Conservation (phyloP, 805 yeast species). For the Wickerhamiella azyma region DNA sequence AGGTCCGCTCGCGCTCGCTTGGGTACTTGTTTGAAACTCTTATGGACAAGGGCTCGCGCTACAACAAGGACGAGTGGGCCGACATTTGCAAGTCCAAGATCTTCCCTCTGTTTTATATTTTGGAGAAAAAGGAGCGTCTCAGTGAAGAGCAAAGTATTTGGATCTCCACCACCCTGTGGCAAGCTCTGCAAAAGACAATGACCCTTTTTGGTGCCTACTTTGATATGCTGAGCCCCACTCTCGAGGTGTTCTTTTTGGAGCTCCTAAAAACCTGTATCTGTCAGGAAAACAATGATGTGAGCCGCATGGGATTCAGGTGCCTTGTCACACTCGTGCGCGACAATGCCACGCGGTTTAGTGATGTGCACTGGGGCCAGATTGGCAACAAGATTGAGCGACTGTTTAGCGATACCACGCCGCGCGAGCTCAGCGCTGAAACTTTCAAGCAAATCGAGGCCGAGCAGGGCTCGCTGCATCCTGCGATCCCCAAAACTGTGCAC, state of each 20-base stretch:
- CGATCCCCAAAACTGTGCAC: constrained; percentile 83
- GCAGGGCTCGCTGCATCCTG: constrained; percentile 35
- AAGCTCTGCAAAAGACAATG: constrained; percentile 81
- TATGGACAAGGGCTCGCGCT: constrained; percentile 64
- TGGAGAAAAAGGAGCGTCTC: constrained; percentile 57
- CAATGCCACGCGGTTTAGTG: constrained; percentile 50
- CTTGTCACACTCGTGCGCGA: constrained; percentile 65
- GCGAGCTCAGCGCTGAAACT: constrained; percentile 45
- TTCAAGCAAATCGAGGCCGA: constrained; percentile 13
- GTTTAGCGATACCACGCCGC: constrained; percentile 75
- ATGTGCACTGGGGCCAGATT: constrained; percentile 61
- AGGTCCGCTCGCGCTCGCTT: constrained; percentile 81
- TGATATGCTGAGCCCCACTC: constrained; percentile 54
- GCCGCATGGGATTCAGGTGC: constrained; percentile 86
- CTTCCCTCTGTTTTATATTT: constrained; percentile 79
- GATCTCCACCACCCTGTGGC: constrained; percentile 92
- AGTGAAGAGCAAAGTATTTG: constrained; percentile 85
- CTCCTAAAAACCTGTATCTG: constrained; percentile 78
- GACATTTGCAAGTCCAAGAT: constrained; percentile 59
- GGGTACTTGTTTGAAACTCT: constrained; percentile 70
- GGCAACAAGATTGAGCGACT: constrained; percentile 51
- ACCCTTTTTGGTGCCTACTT: constrained; percentile 73
- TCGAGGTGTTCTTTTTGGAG: constrained; percentile 68
- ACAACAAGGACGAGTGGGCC: constrained; percentile 70
- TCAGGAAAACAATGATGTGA: constrained; percentile 93